These are phyloP conservation scores for Saccharomycopsis malanga DNA, from an alignment of 805 yeast genomes.

Conservation along the genomic window DNA sequence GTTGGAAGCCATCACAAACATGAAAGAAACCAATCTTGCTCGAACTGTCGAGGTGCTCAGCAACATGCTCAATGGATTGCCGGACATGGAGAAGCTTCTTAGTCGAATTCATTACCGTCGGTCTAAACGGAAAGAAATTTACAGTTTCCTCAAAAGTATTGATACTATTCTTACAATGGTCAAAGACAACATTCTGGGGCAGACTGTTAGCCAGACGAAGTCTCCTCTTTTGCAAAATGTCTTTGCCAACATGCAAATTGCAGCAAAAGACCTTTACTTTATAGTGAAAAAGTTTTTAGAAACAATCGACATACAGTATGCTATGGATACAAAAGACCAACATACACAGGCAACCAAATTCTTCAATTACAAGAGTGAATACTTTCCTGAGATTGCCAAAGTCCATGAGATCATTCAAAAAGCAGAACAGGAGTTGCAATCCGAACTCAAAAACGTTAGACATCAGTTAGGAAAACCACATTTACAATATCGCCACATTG, in stretches of 20 bases:
- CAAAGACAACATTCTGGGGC: background rate
- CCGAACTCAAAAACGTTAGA: slow-evolving; percentile 45
- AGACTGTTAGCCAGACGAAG: slow-evolving; percentile 22
- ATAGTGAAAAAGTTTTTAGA: slow-evolving; percentile 29
- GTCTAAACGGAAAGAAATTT: slow-evolving; percentile 54
- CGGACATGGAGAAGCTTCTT: slow-evolving; percentile 55
- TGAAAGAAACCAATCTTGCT: slow-evolving; percentile 29
- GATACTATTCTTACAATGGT: slow-evolving; percentile 28
- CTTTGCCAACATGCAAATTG: slow-evolving; percentile 33
- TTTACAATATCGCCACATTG: slow-evolving; percentile 46
- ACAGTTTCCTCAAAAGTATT: slow-evolving; percentile 42
- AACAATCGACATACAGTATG: slow-evolving; percentile 44
- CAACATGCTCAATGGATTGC: slow-evolving; percentile 30
- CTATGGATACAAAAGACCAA: slow-evolving; percentile 42
- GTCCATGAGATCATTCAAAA: slow-evolving; percentile 34
- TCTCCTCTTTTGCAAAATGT: slow-evolving; percentile 34
- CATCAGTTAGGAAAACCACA: slow-evolving; percentile 47
- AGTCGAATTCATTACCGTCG: slow-evolving; percentile 54
- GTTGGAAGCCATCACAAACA: slow-evolving; percentile 49
- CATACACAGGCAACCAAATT: slow-evolving; percentile 40
- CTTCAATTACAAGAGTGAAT: slow-evolving; percentile 34
- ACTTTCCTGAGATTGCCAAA: slow-evolving; percentile 35
- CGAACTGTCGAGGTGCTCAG: slow-evolving; percentile 34
- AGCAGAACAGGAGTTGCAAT: slow-evolving; percentile 41
- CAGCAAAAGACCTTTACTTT: slow-evolving; percentile 30